phyloP scores from a whole-genome alignment of 2,329 filamentous ascomycete species.

The Penicillium expansum region DNA sequence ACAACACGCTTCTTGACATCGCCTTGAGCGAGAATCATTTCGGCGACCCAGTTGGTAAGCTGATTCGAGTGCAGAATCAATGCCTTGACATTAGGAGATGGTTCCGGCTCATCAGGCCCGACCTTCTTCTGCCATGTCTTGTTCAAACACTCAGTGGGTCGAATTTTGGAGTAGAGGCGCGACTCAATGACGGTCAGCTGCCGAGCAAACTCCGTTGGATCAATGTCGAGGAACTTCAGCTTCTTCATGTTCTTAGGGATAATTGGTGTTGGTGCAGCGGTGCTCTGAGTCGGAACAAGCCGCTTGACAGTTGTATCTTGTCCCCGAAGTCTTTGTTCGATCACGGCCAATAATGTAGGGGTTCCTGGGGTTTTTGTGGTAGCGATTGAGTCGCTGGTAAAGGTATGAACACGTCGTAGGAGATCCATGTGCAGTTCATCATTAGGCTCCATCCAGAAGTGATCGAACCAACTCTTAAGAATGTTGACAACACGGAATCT shows the following conservation, averaged over 20 bases:
- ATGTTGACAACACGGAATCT: slow-evolving; percentile 97
- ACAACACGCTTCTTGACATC: slow-evolving; percentile 95
- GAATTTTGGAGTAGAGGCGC: slow-evolving; percentile 90
- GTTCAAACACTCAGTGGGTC: slow-evolving; percentile 91
- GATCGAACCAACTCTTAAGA: slow-evolving; percentile 96
- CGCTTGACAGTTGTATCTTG: slow-evolving; percentile 78
- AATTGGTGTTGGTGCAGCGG: slow-evolving; percentile 80
- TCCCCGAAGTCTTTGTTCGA: slow-evolving; percentile 84
- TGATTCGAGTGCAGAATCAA: slow-evolving; percentile 97
- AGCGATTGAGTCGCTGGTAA: slow-evolving; percentile 87
- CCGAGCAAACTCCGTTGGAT: slow-evolving; percentile 92
- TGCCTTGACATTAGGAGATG: slow-evolving; percentile 90
- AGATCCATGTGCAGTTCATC: slow-evolving; percentile 82
- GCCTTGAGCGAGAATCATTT: slow-evolving; percentile 94
- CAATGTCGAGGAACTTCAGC: slow-evolving; percentile 96
- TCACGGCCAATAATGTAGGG: slow-evolving; percentile 74
- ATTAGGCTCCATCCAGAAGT: slow-evolving; percentile 96
- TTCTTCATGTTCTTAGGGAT: slow-evolving; percentile 99
- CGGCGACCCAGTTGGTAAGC: slow-evolving; percentile 98
- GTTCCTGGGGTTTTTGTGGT: slow-evolving; percentile 91
- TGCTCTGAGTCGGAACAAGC: slow-evolving; percentile 80
- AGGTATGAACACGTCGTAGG: slow-evolving; percentile 83
- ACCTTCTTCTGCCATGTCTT: slow-evolving; percentile 99
- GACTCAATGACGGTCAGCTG: slow-evolving; percentile 97
- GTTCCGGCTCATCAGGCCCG: slow-evolving; percentile 65